These are phyloP conservation scores for Podospora tetraspora DNA, from an alignment of 495 filamentous ascomycete genomes.

Conservation along the genomic window DNA sequence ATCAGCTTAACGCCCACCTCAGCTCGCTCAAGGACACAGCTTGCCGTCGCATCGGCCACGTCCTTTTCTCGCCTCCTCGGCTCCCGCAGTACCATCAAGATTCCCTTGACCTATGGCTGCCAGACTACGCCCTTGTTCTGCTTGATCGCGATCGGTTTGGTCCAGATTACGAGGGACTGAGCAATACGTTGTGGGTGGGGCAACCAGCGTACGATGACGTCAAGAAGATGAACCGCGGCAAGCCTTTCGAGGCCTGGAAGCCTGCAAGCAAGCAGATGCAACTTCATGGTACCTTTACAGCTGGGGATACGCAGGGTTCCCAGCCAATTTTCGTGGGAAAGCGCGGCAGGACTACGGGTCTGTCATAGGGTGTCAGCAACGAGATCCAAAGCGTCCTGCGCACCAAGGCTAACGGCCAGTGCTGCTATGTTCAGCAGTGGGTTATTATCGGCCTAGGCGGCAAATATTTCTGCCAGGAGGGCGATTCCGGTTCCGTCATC, in stretches of 20 bases:
- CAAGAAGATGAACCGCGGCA: no score
- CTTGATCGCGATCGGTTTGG: background rate
- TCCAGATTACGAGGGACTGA: background rate
- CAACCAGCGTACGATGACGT: no score
- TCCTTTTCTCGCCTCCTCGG: slow-evolving; percentile 6
- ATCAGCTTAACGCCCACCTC: slow-evolving; percentile 2
- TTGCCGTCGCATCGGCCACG: slow-evolving; percentile 4
- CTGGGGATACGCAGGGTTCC: background rate
- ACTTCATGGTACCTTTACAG: slow-evolving; percentile 4
- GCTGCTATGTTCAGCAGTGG: background rate
- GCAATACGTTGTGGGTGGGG: background rate
- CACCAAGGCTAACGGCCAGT: background rate
- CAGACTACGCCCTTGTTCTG: slow-evolving; percentile 2
- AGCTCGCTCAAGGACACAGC: background rate
- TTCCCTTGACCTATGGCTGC: background rate
- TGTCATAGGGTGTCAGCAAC: slow-evolving; percentile 8
- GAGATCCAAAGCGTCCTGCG: slow-evolving; percentile 8
- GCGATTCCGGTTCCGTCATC: slow-evolving; percentile 2
- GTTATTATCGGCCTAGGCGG: background rate
- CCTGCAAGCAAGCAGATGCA: background rate
- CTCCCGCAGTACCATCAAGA: background rate
- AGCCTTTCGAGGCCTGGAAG: no score
- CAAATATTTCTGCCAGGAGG: slow-evolving; percentile 2
- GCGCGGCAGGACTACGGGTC: background rate
- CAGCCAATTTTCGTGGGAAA: background rate